phyloP scores from a whole-genome alignment of 208 protist species.

The Crithidia fasciculata region DNA sequence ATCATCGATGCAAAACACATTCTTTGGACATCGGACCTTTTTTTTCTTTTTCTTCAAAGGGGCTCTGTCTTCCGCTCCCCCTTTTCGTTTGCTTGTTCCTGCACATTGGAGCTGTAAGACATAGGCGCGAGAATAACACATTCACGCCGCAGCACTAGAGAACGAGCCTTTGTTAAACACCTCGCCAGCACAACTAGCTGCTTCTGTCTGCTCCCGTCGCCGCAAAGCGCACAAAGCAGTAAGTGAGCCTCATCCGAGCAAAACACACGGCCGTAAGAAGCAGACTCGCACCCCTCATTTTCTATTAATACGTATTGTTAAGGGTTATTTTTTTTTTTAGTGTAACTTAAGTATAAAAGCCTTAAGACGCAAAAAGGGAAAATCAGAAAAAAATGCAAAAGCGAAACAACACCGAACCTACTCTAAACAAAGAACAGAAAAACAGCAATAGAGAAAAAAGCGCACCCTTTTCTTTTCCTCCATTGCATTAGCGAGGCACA shows the following conservation, averaged over 20 bases:
- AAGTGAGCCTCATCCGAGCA: background rate
- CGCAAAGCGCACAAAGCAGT: no score
- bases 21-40: background rate
- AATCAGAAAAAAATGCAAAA: slow-evolving; percentile 9
- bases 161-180: no score
- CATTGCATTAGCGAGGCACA: background rate
- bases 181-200: no score
- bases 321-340: background rate
- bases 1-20: background rate
- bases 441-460: background rate
- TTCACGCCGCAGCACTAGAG: no score
- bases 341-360: background rate
- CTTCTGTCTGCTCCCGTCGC: no score
- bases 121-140: no score
- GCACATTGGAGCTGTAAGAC: no score
- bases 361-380: background rate
- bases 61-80: background rate
- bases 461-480: background rate
- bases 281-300: background rate
- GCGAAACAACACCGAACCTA: background rate
- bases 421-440: slow-evolving; percentile 1
- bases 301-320: background rate
- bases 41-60: background rate
- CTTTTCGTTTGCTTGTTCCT: no score
- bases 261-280: background rate